Evolutionary conservation across 2,329 filamentous ascomycete species (phyloP), one percentile per base, ranked within the genome.

Genomic region (Fusarium sublunatum): DNA sequence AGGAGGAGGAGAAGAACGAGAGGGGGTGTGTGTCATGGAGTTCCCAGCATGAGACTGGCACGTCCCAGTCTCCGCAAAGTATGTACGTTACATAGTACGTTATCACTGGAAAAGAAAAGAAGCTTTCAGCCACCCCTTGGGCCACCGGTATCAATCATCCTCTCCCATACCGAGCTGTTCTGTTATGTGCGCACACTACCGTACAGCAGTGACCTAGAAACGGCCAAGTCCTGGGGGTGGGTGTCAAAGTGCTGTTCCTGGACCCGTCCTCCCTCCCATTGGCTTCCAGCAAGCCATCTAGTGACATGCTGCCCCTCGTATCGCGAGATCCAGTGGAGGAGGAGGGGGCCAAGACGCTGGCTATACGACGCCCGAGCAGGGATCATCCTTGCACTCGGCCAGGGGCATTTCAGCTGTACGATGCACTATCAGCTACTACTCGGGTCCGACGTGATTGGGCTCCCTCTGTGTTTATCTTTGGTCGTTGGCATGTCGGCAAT

Each of bases 391-490:
- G 60, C 12, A 15, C 45, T 53, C 49, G 64, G 50, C 65, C 64
- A 67, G 64, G 64, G 62, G 56, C 53, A 52, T 29, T 48, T 68
- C 61, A 61, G 65, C 61, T 64, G 31, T 31, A 28, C 10, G 19
- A 19, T 35, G 26, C 50, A 52, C 46, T 55, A 54, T 59, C 60
- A 64, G 60, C 56, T 61, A 35, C 56, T 61, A 35, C 19, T 19
- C 31, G 40, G 22, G 48, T 26, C 26, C 40, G 42, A 43, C 34
- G 28, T 55, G 47, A 69, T 64, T 68, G 55, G 59, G 56, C 46
- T 53, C 12, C 11, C 10, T 38, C 36, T 5, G 12, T 32, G 47
- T 41, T 58, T 56, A 56, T 64, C 53, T 57, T 39, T 48, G 29
- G 7, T 52, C 46, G 26, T 58, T 59, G 64, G 61, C 26, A 61